phyloP scores from a whole-genome alignment of 1,139 yeast species.

The Blastobotrys aristatus region DNA sequence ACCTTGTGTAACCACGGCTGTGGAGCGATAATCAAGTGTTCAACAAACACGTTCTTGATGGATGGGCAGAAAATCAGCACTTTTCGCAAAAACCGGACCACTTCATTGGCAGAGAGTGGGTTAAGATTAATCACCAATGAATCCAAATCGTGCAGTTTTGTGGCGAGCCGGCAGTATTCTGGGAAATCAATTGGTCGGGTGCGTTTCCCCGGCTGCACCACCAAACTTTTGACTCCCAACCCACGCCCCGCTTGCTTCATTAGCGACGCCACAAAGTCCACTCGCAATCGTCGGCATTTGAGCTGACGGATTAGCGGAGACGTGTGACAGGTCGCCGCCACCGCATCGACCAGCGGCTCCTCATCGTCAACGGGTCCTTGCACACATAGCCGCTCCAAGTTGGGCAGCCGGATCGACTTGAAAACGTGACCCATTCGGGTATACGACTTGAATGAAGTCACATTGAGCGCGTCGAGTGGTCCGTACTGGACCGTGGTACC shows the following conservation, averaged over 20 bases:
- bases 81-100: constrained; percentile 11
- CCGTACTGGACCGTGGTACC: neutral
- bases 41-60: constrained; percentile 10
- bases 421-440: constrained; percentile 16
- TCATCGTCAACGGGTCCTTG: constrained; percentile 18
- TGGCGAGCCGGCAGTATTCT: constrained; percentile 13
- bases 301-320: constrained; percentile 14
- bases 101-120: constrained; percentile 7
- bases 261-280: constrained; percentile 14
- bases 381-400: constrained; percentile 15
- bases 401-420: constrained; percentile 13
- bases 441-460: constrained; percentile 16
- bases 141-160: constrained; percentile 4
- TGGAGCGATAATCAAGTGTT: constrained; percentile 9
- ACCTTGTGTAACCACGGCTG: constrained; percentile 2
- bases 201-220: constrained; percentile 14
- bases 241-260: neutral
- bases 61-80: constrained; percentile 10
- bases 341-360: constrained; percentile 11
- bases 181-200: constrained; percentile 7
- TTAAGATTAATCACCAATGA: constrained; percentile 6
- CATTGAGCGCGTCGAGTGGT: constrained; percentile 10
- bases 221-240: constrained; percentile 7
- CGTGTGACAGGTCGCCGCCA: constrained; percentile 9
- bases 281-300: constrained; percentile 14